Percentiles rank a stretch among this genome's conserved stretches.
Conservation (phyloP, 1,284 basidiomycete species). For the Rhodotorula sp. region DNA sequence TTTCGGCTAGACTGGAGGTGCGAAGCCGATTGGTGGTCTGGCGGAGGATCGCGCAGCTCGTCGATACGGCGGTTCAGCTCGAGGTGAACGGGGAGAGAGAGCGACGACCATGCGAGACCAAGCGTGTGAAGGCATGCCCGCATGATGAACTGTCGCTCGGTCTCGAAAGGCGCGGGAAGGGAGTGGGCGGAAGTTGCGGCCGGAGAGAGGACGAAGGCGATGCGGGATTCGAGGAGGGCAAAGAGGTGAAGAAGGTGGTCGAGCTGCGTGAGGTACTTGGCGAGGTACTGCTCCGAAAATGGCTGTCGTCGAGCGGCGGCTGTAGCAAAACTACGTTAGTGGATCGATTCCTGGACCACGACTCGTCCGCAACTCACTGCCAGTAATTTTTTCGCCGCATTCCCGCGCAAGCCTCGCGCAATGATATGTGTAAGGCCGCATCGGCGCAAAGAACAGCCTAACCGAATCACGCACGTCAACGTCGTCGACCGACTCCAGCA, state of each 20-base stretch:
- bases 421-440: constrained; percentile 37
- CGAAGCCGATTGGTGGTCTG: background rate
- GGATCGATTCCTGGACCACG: too few relatives aligned
- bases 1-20: constrained; percentile 10
- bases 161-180: constrained; percentile 31
- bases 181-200: constrained; percentile 33
- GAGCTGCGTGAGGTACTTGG: constrained; percentile 34
- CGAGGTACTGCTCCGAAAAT: constrained; percentile 27
- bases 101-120: constrained; percentile 32
- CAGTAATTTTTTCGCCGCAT: constrained; percentile 31
- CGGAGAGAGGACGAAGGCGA: constrained; percentile 30
- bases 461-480: constrained; percentile 38
- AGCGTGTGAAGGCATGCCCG: constrained; percentile 27
- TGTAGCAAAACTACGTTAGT: background rate
- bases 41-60: constrained; percentile 4
- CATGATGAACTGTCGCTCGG: constrained; percentile 33
- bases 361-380: constrained; percentile 24
- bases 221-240: constrained; percentile 24
- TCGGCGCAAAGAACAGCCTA: constrained; percentile 32
- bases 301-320: constrained; percentile 32
- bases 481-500: constrained; percentile 35
- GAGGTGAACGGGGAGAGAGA: constrained; percentile 28
- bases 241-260: constrained; percentile 35
- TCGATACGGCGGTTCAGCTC: constrained; percentile 21
- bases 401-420: constrained; percentile 31